phyloP scores from a whole-genome alignment of 768 basidiomycete genomes.

The Xerocomus spinulosus region DNA sequence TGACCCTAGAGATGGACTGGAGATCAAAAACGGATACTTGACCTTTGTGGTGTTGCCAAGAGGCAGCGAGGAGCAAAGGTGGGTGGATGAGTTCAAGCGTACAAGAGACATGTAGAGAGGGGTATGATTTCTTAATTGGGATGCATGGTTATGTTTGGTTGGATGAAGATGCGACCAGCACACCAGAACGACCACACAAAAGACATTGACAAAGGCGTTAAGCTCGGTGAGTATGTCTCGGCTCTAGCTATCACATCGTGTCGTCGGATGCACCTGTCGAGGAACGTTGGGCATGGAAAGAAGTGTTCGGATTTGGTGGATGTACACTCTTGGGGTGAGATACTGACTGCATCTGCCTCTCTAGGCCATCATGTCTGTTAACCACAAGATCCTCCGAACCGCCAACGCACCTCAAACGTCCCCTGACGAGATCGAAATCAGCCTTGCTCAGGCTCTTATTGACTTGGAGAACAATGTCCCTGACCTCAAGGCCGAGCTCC shows the following conservation, averaged over 20 bases:
- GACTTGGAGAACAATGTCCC: slow-evolving; percentile 98
- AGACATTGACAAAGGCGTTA: slow-evolving; percentile 54
- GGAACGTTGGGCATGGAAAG: slow-evolving; percentile 13
- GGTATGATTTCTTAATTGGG: slow-evolving; percentile 13
- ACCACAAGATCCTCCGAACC: slow-evolving; percentile 89
- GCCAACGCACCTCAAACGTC: slow-evolving; percentile 90
- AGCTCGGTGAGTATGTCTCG: slow-evolving; percentile 59
- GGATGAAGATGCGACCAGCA: slow-evolving; percentile 4
- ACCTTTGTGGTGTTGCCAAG: slow-evolving; percentile 76
- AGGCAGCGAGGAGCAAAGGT: slow-evolving; percentile 71
- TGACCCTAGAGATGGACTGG: slow-evolving; percentile 69
- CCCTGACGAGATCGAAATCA: slow-evolving; percentile 88
- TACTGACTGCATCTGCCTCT: slow-evolving; percentile 35
- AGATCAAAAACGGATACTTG: slow-evolving; percentile 77
- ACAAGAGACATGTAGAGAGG: slow-evolving; percentile 29
- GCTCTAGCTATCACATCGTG: slow-evolving; percentile 17
- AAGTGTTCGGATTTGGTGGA: slow-evolving; percentile 48
- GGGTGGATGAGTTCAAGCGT: slow-evolving; percentile 86
- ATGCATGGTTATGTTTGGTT: slow-evolving; percentile 31
- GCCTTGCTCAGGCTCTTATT: slow-evolving; percentile 90
- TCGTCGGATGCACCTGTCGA: slow-evolving; percentile 20
- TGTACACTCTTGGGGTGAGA: slow-evolving; percentile 40
- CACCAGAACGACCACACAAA: slow-evolving; percentile 16
- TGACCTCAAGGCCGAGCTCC: slow-evolving; percentile 95
- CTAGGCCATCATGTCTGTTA: slow-evolving; percentile 57